Base-by-base conservation (phyloP, 345 rosid species). In the Brassica juncea region DNA sequence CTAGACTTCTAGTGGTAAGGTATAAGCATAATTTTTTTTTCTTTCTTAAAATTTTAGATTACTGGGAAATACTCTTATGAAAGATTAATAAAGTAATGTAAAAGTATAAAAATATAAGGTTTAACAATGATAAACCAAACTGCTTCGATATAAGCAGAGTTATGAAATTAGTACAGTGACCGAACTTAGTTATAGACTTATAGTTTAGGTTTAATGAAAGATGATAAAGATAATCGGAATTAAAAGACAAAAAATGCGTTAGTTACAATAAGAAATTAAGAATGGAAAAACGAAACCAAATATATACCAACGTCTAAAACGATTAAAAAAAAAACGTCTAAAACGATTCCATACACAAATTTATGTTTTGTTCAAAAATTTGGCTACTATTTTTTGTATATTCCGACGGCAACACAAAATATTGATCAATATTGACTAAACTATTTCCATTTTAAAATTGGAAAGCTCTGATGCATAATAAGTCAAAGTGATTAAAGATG, bases 401-500 rank as follows among this genome's bases (percentile, higher is more conserved):
- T 44, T 47, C n/a, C 54, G 16, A 47, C 11, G 54, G 54, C 16
- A 47, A 47, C 52, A 42, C 52, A 8, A 8, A 42, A 47, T 47
- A 27, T 58, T 59, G 23, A 68, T 12, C 60, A 58, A 3, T 28
- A 28, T 54, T 68, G 4, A 68, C 65, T 34, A 49, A 49, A 52
- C 39, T 15, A 34, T 39, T 64, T 71, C 9, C 12, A 52, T n/a
- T 65, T 8, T 3, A 9, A 75, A 12, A 39, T 5, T 28, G 52
- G 8, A 52, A 69, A 27, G 1, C 21, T 35, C 19, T 34, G 21
- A 52, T 35, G 1, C 3, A 49, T 16, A 15, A 75, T 49, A 49
- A 70, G 83, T 75, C 80, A 80, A 80, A 74, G 73, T 57, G 25
- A 57, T n/a, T 70, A 75, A 72, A 80, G 72, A 80, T 37, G 72